phyloP scores from a whole-genome alignment of 768 basidiomycete genomes.

The Mycena capillaripes region DNA sequence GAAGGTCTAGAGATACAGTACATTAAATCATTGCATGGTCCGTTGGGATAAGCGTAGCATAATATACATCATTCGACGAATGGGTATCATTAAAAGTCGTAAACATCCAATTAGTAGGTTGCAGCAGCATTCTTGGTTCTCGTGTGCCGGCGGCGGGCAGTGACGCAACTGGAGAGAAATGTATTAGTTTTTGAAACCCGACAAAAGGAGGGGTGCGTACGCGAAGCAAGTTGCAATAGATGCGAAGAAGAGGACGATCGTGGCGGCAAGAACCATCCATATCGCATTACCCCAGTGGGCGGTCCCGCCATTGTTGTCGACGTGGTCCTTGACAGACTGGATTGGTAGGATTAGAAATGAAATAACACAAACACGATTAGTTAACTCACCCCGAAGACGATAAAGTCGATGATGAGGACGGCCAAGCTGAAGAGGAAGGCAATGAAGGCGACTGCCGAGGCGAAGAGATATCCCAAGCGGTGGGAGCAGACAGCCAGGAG shows the following conservation, averaged over 20 bases:
- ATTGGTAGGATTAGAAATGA: no score
- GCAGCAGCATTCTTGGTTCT: background rate
- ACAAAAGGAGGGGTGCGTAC: background rate
- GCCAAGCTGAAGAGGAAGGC: conserved; percentile 35
- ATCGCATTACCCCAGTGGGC: conserved; percentile 35
- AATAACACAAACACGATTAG: background rate
- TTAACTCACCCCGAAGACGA: conserved; percentile 34
- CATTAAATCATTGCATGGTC: conserved; percentile 1
- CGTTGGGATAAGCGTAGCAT: background rate
- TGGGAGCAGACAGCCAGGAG: conserved; percentile 62
- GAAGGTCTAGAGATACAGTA: background rate
- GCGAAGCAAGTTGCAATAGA: conserved; percentile 64
- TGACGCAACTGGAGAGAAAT: background rate
- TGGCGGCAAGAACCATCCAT: conserved; percentile 39
- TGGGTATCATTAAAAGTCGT: conserved; percentile 22
- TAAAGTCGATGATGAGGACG: conserved; percentile 35
- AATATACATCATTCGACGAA: conserved; percentile 4
- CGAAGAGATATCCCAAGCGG: conserved; percentile 38
- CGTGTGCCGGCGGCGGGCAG: conserved; percentile 5
- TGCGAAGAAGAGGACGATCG: conserved; percentile 47
- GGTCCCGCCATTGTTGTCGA: conserved; percentile 21
- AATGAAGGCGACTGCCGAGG: conserved; percentile 33
- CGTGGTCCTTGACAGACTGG: conserved; percentile 30
- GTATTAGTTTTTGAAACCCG: background rate
- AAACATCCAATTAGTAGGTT: conserved; percentile 10